These are phyloP conservation scores for Delonix regia DNA, from an alignment of 306 rosid genomes.

Conservation along the genomic window DNA sequence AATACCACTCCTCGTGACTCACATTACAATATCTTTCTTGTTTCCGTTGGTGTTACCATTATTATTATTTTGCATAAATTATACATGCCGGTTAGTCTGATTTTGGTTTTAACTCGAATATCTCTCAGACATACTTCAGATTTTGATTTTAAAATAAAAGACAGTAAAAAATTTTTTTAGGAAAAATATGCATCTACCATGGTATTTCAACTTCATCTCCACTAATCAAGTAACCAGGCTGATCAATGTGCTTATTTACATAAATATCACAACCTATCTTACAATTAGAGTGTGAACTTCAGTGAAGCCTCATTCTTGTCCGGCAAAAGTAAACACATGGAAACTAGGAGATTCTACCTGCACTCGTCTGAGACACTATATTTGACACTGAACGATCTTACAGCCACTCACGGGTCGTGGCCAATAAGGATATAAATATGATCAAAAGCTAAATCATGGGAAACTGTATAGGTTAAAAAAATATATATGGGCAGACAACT, in stretches of 20 bases:
- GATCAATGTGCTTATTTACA: constrained; percentile 22
- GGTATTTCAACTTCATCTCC: background rate
- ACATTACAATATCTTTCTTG: background rate
- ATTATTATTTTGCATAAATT: background rate
- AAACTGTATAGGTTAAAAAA: constrained; percentile 29
- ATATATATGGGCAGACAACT: background rate
- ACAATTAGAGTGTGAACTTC: constrained; percentile 6
- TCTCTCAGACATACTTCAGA: background rate
- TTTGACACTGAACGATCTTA: background rate
- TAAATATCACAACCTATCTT: constrained; percentile 1
- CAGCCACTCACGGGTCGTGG: background rate
- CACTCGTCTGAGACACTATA: background rate
- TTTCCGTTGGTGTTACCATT: background rate
- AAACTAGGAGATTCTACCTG: constrained; percentile 16
- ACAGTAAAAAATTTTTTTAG: background rate
- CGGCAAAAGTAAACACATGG: constrained; percentile 15
- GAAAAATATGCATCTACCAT: background rate
- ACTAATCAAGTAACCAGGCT: background rate
- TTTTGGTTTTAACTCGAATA: background rate
- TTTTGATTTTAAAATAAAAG: background rate
- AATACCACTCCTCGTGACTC: too few species aligned
- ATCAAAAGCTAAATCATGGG: constrained; percentile 7
- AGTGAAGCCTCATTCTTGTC: background rate
- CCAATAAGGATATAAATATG: constrained; percentile 1
- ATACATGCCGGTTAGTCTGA: background rate